Evolutionary conservation across 1,284 basidiomycete genomes (phyloP), one percentile per base, ranked within the genome.

Genomic region (Trichosporon asahii): DNA sequence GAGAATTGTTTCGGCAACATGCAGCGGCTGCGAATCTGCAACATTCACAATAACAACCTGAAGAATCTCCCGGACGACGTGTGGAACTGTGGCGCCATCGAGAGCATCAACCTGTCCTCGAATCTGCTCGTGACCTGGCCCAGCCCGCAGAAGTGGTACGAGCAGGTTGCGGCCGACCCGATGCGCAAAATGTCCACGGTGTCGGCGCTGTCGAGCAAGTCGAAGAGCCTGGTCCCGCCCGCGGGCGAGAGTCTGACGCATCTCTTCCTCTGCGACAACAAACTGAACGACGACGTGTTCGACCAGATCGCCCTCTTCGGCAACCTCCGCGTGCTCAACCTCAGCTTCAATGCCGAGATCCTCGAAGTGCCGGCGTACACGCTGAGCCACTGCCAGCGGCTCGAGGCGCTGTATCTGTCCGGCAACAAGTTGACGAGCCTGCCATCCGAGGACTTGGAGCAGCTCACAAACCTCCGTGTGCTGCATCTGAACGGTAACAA

Each of bases 401-500:
- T 99, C 27, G 90, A 93, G 80, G 91, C 95, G 83, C 85, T 99
- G 44, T 99, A 98, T 81, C 85, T 99, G 7, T 94, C 92, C 74
- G 95, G 96, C 37, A 99, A 98, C 85, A 91, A 92, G 81, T 85
- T 99, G 73, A 93, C 92, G 27, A 92, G 89, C 71, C 86, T 99
- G 55, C 96, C 96, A 0, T 90, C 91, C 14, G 96, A 97, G 80
- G 93, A 95, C 79, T 80, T 97, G 64, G 89, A 90, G 68, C 86
- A 87, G 70, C 81, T 95, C 73, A 87, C 86, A 61, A 88, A 86
- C 72, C 82, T 98, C 63, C 86, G 87, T 65, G 88, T 91, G 37
- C 84, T 99, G 25, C 96, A 93, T 82, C 82, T 99, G 77, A 99
- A 99, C 77, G 95, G 94, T 35, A 99, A 99, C 85, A 91, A 91